These are phyloP conservation scores for Gossypium sturtianum DNA, from an alignment of 345 rosid genomes.

Conservation along the genomic window DNA sequence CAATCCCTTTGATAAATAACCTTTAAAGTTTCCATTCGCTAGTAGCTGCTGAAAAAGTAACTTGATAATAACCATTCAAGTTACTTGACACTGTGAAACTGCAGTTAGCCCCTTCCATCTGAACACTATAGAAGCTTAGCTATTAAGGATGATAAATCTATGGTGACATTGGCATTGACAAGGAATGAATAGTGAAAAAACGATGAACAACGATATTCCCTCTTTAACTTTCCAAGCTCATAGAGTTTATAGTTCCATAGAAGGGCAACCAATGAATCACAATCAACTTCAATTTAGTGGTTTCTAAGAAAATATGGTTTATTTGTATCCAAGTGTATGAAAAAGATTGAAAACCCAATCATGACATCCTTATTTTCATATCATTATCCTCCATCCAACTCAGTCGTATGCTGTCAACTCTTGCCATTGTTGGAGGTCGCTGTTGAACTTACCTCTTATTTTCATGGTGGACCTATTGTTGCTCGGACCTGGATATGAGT, in stretches of 20 bases:
- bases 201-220: neutral
- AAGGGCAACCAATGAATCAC: slow-evolving; percentile 1
- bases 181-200: neutral
- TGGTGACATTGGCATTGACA: neutral
- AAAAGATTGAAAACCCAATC: slow-evolving; percentile 6
- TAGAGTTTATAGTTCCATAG: slow-evolving; percentile 10
- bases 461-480: slow-evolving; percentile 27
- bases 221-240: neutral
- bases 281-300: slow-evolving; percentile 4
- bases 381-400: neutral
- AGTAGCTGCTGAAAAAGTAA: neutral
- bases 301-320: neutral
- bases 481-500: neutral
- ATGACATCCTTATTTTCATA: slow-evolving; percentile 1
- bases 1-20: neutral
- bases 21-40: neutral
- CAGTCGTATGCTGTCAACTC: slow-evolving; percentile 9
- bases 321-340: slow-evolving; percentile 1
- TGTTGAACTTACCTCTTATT: slow-evolving; percentile 19
- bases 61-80: neutral
- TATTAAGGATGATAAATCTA: neutral
- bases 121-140: slow-evolving; percentile 5
- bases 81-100: neutral
- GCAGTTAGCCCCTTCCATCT: neutral
- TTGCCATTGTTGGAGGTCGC: slow-evolving; percentile 28